Conservation (phyloP, 1,139 yeast species). For the Geotrichum candidum region DNA sequence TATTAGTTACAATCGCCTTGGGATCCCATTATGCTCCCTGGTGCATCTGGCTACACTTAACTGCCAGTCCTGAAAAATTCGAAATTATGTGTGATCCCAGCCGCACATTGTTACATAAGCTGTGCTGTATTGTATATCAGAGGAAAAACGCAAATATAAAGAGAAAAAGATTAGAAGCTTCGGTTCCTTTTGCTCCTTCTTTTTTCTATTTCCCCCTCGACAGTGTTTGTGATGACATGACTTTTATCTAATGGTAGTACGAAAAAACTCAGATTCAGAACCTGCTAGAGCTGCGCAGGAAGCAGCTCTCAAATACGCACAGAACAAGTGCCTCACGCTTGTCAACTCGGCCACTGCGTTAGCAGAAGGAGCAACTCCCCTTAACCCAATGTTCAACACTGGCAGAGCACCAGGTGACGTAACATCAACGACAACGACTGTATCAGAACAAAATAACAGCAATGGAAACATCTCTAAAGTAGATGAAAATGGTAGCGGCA, state of each 20-base stretch:
- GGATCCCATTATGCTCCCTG: too few relatives aligned
- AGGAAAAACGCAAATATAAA: too few relatives aligned
- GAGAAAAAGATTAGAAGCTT: too few relatives aligned
- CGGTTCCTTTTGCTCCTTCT: too few relatives aligned
- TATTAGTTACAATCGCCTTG: too few relatives aligned
- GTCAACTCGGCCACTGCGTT: constrained; percentile 6
- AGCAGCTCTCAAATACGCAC: constrained; percentile 14
- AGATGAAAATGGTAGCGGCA: neutral
- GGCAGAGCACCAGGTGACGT: neutral
- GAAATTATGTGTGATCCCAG: too few relatives aligned
- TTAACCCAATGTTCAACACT: neutral
- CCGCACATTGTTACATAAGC: too few relatives aligned
- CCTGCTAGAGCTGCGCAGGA: constrained; percentile 14
- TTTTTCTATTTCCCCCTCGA: too few relatives aligned
- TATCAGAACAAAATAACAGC: neutral
- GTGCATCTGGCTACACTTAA: too few relatives aligned
- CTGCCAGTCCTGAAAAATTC: too few relatives aligned
- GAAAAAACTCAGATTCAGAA: neutral
- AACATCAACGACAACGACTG: neutral
- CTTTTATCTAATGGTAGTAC: neutral
- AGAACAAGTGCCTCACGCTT: constrained; percentile 13
- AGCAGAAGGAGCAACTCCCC: neutral
- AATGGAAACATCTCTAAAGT: neutral
- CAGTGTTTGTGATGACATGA: neutral
- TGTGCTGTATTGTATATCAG: too few relatives aligned